Evolutionary conservation across 306 rosid species (phyloP), one percentile per base, ranked within the genome.

Genomic region (Ochetophila trinervis): DNA sequence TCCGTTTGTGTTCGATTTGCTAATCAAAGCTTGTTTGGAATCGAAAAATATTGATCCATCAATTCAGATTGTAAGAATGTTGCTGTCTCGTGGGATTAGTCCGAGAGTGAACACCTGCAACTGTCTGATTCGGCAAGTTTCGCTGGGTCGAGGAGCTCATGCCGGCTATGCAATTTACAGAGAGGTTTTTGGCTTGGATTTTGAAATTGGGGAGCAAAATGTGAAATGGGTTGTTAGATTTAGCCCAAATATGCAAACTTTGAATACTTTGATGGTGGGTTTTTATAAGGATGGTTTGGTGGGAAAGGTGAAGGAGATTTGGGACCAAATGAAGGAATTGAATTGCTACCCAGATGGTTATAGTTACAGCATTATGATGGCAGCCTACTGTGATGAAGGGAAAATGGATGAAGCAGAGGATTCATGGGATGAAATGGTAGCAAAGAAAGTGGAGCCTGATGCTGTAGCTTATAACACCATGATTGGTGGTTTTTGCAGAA

Each of bases 401-500:
- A 77, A 56, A 59, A 75, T 85, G 79, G 77, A 48, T n/a, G 76
- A 84, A 45, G 87, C 82, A 30, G 80, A 80, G 50, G 65, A 75
- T 61, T 67, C 85, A 54, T 87, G 98, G 95, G 65, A 50, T 19
- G 86, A 80, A 69, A 85, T 92, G 93, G 80, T 62, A 42, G 62
- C 47, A 24, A 67, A 76, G 44, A 70, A 69, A 47, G 65, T 89
- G 62, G 84, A 80, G 66, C 77, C 83, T 65, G 96, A 89, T 81
- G 83, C 61, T 27, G 69, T 86, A 73, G 66, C 81, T 63, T 89
- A 85, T 37, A 87, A 92, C 61, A 85, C 89, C 30, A 76, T 92
- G n/a, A 84, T 92, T 69, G 89, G 88, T 32, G 96, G 93, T 58
- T 86, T 85, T 83, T 86, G 97, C 73, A 76, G 74, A 73, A 67